These are phyloP conservation scores for Mycena floridula DNA, from an alignment of 768 basidiomycete species.

Conservation along the genomic window DNA sequence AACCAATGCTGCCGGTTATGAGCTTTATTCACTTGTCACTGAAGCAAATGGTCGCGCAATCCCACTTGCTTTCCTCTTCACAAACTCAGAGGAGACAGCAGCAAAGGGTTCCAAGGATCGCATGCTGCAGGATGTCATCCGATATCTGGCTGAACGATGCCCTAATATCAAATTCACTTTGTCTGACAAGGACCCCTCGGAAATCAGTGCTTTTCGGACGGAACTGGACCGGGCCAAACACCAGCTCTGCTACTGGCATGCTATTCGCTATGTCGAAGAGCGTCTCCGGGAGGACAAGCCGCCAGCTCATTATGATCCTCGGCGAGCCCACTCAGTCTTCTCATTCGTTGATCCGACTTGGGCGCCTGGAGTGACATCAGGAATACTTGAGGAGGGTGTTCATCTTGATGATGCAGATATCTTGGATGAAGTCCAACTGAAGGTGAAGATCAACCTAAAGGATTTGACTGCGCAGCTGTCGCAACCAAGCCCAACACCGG, in stretches of 20 bases:
- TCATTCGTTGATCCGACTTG: constrained; percentile 19
- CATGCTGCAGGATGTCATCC: constrained; percentile 14
- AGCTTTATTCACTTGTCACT: constrained; percentile 15
- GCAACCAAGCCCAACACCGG: neutral
- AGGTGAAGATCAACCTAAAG: neutral
- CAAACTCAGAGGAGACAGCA: constrained; percentile 12
- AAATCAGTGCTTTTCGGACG: constrained; percentile 18
- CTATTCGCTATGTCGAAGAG: constrained; percentile 15
- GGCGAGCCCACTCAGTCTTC: constrained; percentile 11
- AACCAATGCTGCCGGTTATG: constrained; percentile 13
- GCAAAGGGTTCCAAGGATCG: constrained; percentile 15
- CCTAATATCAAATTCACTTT: constrained; percentile 17
- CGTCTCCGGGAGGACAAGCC: constrained; percentile 16
- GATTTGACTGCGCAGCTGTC: neutral
- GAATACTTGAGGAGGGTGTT: constrained; percentile 9
- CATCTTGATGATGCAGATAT: constrained; percentile 5
- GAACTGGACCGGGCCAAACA: constrained; percentile 18
- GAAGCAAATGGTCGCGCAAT: constrained; percentile 17
- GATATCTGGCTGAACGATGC: constrained; percentile 7
- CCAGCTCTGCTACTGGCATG: constrained; percentile 28
- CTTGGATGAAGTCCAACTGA: neutral
- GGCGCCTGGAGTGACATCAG: constrained; percentile 13
- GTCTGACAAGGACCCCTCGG: constrained; percentile 22
- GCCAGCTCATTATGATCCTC: constrained; percentile 13
- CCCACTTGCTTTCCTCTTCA: constrained; percentile 12